Conservation (phyloP, 1,139 yeast genomes). For the Zygotorulaspora mrakii region DNA sequence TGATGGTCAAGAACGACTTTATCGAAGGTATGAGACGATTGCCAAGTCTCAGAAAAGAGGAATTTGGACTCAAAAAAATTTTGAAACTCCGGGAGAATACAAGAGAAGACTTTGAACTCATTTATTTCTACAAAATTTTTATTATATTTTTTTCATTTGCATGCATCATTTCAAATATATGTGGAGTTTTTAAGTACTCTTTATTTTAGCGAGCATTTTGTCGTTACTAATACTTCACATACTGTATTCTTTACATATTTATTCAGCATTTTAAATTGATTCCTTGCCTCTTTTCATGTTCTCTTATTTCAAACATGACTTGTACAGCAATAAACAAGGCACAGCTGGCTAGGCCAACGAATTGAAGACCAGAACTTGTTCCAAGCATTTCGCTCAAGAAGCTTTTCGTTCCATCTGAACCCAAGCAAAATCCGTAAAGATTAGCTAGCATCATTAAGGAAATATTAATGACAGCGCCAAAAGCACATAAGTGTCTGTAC, state of each 20-base stretch:
- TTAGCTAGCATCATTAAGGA: conserved; percentile 99
- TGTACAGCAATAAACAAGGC: conserved; percentile 82
- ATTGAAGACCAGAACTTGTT: conserved; percentile 62
- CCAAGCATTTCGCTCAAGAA: conserved; percentile 68
- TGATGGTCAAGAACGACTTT: conserved; percentile 65
- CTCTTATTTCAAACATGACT: conserved; percentile 91
- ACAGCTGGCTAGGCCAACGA: conserved; percentile 59
- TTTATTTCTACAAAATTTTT: neutral
- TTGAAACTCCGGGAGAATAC: conserved; percentile 80
- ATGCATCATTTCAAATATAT: too few species aligned
- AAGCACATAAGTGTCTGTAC: conserved; percentile 78
- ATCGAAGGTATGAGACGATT: conserved; percentile 52
- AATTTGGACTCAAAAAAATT: conserved; percentile 58
- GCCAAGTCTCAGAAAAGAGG: conserved; percentile 63
- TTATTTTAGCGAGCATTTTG: too few species aligned
- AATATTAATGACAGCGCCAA: conserved; percentile 83
- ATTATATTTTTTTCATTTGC: neutral
- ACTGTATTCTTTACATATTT: neutral
- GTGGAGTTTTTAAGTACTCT: too few species aligned
- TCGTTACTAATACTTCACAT: too few species aligned
- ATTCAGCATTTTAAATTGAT: conserved; percentile 69
- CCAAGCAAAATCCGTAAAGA: conserved; percentile 89
- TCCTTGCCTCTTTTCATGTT: conserved; percentile 78
- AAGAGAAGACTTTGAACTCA: conserved; percentile 41
- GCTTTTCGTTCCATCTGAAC: conserved; percentile 73